These are phyloP conservation scores for Moelleriella libera DNA, from an alignment of 2,329 filamentous ascomycete species.

Conservation along the genomic window DNA sequence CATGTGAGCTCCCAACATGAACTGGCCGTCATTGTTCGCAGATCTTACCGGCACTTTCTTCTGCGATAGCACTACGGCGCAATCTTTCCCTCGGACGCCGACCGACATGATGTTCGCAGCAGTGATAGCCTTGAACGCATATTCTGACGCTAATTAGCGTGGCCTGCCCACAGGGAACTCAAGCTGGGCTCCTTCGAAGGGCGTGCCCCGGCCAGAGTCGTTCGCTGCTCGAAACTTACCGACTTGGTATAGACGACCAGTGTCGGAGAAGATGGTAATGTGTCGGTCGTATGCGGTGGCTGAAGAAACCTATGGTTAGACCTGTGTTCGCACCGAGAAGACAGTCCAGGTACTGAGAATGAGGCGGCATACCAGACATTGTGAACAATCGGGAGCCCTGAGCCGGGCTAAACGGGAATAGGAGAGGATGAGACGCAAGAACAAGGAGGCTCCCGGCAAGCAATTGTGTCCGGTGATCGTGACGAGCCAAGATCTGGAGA, in stretches of 20 bases:
- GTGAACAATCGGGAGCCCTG: slow-evolving; percentile 17
- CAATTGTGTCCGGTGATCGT: too few species aligned
- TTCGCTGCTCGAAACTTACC: too few species aligned
- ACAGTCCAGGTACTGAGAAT: not conserved
- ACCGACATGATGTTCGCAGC: slow-evolving; percentile 98
- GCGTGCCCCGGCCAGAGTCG: too few species aligned
- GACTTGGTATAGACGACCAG: slow-evolving; percentile 98
- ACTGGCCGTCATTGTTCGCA: not conserved
- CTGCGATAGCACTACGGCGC: slow-evolving; percentile 91
- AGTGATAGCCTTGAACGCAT: slow-evolving; percentile 99
- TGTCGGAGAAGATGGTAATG: slow-evolving; percentile 99
- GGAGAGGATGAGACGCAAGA: not conserved
- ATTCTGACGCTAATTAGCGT: slow-evolving; percentile 50
- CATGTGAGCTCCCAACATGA: not conserved
- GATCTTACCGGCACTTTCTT: slow-evolving; percentile 93
- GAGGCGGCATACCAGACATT: slow-evolving; percentile 34
- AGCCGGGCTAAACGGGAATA: slow-evolving; percentile 2
- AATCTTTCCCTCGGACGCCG: slow-evolving; percentile 90
- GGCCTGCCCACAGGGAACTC: too few species aligned
- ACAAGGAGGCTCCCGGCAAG: too few species aligned
- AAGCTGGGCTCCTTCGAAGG: too few species aligned
- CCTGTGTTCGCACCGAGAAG: slow-evolving; percentile 10
- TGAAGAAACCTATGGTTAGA: slow-evolving; percentile 10
- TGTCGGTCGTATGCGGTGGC: slow-evolving; percentile 88
- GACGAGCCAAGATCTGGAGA: too few species aligned